These are phyloP conservation scores for Mentha longifolia DNA, from an alignment of 257 asterid genomes.

Conservation along the genomic window DNA sequence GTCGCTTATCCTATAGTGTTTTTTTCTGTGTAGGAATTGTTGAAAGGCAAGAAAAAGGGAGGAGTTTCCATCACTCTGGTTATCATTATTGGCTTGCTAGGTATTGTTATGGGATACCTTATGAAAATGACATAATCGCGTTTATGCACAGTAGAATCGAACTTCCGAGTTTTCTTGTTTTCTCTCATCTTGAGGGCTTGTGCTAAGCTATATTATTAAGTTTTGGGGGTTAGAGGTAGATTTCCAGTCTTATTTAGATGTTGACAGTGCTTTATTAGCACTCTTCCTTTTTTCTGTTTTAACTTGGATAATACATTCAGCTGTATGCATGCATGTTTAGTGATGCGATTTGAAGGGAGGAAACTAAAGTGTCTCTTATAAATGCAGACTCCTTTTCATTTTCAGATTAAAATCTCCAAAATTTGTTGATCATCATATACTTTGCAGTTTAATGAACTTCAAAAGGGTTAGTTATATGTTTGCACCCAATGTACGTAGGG, in stretches of 20 bases:
- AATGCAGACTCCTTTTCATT: too few species aligned
- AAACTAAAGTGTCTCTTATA: too few species aligned
- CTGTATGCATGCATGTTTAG: constrained; percentile 23
- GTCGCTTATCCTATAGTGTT: constrained; percentile 17
- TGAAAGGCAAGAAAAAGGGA: constrained; percentile 52
- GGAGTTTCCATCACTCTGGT: constrained; percentile 53
- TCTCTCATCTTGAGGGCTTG: constrained; percentile 19
- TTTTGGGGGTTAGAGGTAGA: constrained; percentile 35
- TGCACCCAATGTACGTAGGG: too few species aligned
- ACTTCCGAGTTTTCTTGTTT: background rate
- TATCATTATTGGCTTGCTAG: constrained; percentile 55
- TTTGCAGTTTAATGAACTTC: background rate
- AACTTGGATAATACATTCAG: constrained; percentile 20
- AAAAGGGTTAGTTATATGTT: too few species aligned
- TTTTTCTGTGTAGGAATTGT: constrained; percentile 41
- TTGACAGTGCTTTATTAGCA: constrained; percentile 21
- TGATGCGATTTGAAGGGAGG: too few species aligned
- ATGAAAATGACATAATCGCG: constrained; percentile 47
- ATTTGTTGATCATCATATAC: background rate
- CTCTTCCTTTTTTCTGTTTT: constrained; percentile 32
- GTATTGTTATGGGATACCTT: constrained; percentile 53
- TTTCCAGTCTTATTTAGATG: constrained; percentile 11
- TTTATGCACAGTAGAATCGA: background rate
- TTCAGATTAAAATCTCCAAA: background rate
- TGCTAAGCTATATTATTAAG: constrained; percentile 23